Evolutionary conservation across 179 eudicot species (phyloP), one percentile per base, ranked within the genome.

Genomic region (Beta corolliflora): DNA sequence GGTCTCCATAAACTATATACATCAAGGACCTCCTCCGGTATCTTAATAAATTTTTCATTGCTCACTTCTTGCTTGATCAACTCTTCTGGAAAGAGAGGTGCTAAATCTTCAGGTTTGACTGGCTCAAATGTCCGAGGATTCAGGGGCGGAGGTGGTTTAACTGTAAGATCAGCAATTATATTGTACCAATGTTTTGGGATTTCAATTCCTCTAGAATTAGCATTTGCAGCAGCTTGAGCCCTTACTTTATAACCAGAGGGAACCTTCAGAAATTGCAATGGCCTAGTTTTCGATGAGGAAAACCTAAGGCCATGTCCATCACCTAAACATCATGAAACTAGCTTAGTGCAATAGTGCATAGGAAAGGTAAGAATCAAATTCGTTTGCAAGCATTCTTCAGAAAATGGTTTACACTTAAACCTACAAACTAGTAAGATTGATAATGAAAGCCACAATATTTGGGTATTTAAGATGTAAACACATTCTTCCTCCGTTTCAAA

Each of bases 1-100:
- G 99, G 99, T 46, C 99, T 92, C 99, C 99, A 96, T 41, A 96
- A 92, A 53, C 83, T 83, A 73, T 94, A 96, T 71, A 96, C 82
- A 65, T 96, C 99, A 9, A 84, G 83, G 81, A 96, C 97, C 84
- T 92, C 98, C 73, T 94, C 91, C 0, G 99, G 99, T 77, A 94
- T 94, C 77, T 91, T 97, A 58, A 96, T 89, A 79, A 85, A 96
- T 63, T 83, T 25, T 18, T 92, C 97, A 29, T 16, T 74, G 82
- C 84, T 92, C 21, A 86, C 88, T 83, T 96, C 99, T 84, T 96
- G 99, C 82, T 89, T 86, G 77, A 96, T 96, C 85, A 96, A 84
- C 82, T 87, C 99, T 73, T 91, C 82, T 0, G 99, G 98, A 72
- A 96, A 92, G 41, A 96, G 87, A 79, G 92, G 97, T 31, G 93